phyloP scores from a whole-genome alignment of 2,329 filamentous ascomycete genomes.

The Fusarium sororula region DNA sequence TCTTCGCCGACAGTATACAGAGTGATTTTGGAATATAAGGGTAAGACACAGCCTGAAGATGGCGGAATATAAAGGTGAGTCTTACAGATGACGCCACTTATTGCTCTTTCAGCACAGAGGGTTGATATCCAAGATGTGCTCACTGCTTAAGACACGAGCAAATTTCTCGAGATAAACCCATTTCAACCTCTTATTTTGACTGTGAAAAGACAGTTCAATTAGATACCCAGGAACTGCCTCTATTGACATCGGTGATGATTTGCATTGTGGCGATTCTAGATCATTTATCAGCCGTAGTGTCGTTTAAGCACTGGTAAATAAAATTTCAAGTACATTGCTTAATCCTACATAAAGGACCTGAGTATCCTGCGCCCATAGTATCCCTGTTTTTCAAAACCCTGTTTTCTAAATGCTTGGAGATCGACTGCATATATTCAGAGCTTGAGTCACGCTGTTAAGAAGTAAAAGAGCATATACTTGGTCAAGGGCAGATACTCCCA shows the following conservation, averaged over 20 bases:
- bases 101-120: not conserved
- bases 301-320: no score
- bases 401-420: not conserved
- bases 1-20: not conserved
- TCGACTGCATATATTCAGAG: not conserved
- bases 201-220: not conserved
- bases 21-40: not conserved
- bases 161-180: not conserved
- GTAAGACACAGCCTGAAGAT: not conserved
- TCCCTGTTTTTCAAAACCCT: no score
- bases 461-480: no score
- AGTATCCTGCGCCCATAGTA: no score
- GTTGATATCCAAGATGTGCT: not conserved
- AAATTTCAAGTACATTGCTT: not conserved
- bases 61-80: not conserved
- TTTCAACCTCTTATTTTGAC: not conserved
- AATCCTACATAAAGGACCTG: accelerated
- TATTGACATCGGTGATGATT: no score
- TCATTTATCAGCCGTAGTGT: not conserved
- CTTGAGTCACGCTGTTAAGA: no score
- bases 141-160: not conserved
- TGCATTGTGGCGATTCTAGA: not conserved
- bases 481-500: no score
- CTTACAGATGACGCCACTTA: no score
- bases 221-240: not conserved